Base-by-base conservation (phyloP, 805 yeast genomes). In the Starmerella geochares region DNA sequence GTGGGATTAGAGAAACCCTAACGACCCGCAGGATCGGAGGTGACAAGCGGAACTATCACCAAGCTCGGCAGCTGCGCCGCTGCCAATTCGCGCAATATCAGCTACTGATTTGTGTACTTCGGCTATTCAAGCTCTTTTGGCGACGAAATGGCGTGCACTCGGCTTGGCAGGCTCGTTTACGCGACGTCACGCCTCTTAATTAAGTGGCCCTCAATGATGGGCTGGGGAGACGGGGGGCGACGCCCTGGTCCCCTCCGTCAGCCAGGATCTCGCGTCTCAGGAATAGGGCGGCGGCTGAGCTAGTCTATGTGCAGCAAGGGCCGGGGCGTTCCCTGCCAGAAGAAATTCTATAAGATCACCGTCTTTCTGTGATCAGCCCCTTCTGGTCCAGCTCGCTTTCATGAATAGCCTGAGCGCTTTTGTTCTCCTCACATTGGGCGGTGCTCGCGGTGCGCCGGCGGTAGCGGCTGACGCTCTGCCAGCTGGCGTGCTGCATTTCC, bases 401-500 rank as follows among this genome's bases (percentile, higher is more conserved):
- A 37, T 37, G 40, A 20, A 19, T 17, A 13, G 10, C 7, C 10
- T 23, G 27, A 38, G 28, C 11, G 23, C 23, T 14, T 4, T 24
- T 25, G 31, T 10, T 5, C 28, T 24, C n/a, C 28, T 24, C 42
- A 20, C 42, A 10, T 2, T 33, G 37, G 11, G 37, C 21, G 37
- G 19, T 11, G 42, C 20, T 16, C 28, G 29, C 16, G 42, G 29
- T 1, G 42, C 42, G 20, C 33, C 33, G 4, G 35, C 32, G 14
- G 10, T 27, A 36, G 23, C 25, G 17, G 25, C 23, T 19, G 27
- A 7, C 11, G 31, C n/a, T n/a, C 33, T 54, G 17, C 55, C 56
- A n/a, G 31, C 35, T 13, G 57, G 57, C 13, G 54, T 54, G 11
- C 25, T 54, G 38, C 54, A 50, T 14, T 53, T 54, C 46, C 49